Base-by-base conservation (phyloP, 2,329 filamentous ascomycete species). In the Monosporascus sp. region DNA sequence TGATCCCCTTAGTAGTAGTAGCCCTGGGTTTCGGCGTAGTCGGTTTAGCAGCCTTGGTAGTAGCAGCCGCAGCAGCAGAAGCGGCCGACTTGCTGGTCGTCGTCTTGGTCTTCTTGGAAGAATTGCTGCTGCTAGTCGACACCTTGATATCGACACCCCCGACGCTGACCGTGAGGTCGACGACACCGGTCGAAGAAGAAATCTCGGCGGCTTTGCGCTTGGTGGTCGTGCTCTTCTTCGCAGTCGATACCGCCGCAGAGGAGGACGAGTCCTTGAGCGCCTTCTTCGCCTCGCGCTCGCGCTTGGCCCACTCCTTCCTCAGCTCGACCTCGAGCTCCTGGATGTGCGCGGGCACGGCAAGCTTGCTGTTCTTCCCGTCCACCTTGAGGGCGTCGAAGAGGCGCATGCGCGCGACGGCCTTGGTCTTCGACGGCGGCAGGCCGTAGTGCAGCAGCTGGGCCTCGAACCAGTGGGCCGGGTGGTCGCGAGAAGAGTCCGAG, bases 361-460 rank as follows among this genome's bases (percentile, higher is more conserved):
- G 63, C 2, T 35, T 35, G 31, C 11, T 35, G 31, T 35, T 35
- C 31, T 35, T 35, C 31, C 67, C 68, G 1, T 73, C 74, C 2
- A 66, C 67, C 37, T 77, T 79, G 54, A 85, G 63, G 7, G 81
- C 81, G 57, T 83, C 78, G n/a, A 79, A 73, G 17, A 87, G 68
- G 2, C 82, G 71, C 70, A 83, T 77, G 52, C 82, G 80, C 9
- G 82, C 82, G 0, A 77, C 75, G 22, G 79, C 75, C 67, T 86
- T 86, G 45, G 75, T 74, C 60, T 81, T 82, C 18, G 79, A 81
- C 0, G 75, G 73, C 7, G 70, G 72, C 0, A 87, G 71, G 1
- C 80, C 82, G 67, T 86, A 86, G 66, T 87, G 84, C 4, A 83
- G 67, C 11, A 86, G 73, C 57, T 87, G 82, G 0, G 83, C 81